Base-by-base conservation (phyloP, 2,329 filamentous ascomycete species). In the Xylaria sp. region DNA sequence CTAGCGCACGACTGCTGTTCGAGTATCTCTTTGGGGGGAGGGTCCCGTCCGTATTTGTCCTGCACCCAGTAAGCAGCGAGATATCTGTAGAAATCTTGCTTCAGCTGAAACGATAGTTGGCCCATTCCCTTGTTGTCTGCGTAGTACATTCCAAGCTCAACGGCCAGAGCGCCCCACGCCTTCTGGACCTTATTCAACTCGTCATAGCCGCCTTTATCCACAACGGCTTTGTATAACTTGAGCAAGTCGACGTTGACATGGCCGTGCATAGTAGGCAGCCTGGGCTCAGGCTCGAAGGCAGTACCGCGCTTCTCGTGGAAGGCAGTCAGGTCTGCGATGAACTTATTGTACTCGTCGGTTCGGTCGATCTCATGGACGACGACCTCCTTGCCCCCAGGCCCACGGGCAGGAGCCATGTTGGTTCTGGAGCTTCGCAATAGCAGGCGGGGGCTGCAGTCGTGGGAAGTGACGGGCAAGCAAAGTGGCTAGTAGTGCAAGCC, bases 51-150 rank as follows among this genome's bases (percentile, higher is more conserved):
- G 78, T 94, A 90, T 43, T 93, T 79, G 11, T 87, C 89, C 49
- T 86, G 87, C 72, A 96, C 95, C 77, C 96, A 93, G 77, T 91
- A 97, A 1, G 93, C 92, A 12, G 90, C 90, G 46, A 97, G 84
- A 71, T 94, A 92, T 76, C 92, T 94, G 81, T 96, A 96, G 79
- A 95, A 97, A 66, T 91, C 88, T 59, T 91, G 90, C 79, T 97
- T 97, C 59, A 96, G 81, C 62, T 90, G 86, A 78, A 96, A 96
- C 14, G 92, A 92, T 62, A 92, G 87, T n/a, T 92, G 92, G 6
- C 92, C 84, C 66, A 85, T 63, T 6, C 71, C 72, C 45, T 75
- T 76, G 35, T 92, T 87, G 73, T 94, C 93, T 71, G 85, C 84
- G 59, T 88, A 88, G 72, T 87, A 87, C 66, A 94, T 86, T 52